Percentiles rank a stretch among this genome's conserved stretches.
phyloP scores from a whole-genome alignment of 176 grass and related monocot species.

The Pontederia paniculata region DNA sequence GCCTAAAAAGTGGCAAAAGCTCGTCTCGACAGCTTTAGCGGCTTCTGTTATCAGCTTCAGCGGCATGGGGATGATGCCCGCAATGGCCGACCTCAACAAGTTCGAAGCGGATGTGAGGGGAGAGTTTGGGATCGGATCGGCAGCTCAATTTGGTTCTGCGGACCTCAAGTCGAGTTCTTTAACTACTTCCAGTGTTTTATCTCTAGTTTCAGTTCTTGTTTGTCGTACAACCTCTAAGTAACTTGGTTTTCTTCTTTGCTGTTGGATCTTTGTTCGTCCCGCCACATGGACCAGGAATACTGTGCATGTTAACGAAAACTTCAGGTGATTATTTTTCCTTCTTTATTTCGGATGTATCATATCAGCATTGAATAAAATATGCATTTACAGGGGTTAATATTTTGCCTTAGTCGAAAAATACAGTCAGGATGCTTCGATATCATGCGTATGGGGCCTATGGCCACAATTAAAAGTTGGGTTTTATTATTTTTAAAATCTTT shows the following conservation, averaged over 20 bases:
- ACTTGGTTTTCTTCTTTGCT: slow-evolving; percentile 9
- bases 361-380: no score
- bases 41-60: slow-evolving; percentile 33
- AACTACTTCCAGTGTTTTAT: slow-evolving; percentile 2
- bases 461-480: no score
- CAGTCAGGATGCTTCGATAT: no score
- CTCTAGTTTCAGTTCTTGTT: neutral
- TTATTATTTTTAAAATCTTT: no score
- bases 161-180: slow-evolving; percentile 60
- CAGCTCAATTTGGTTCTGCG: slow-evolving; percentile 84
- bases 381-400: no score
- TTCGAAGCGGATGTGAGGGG: slow-evolving; percentile 78
- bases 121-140: slow-evolving; percentile 85
- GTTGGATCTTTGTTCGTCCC: neutral
- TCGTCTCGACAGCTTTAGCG: slow-evolving; percentile 58
- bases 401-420: no score
- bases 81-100: slow-evolving; percentile 70
- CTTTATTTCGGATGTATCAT: no score
- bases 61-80: slow-evolving; percentile 31
- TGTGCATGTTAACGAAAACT: slow-evolving; percentile 84
- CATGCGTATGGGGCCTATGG: no score
- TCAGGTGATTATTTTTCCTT: slow-evolving; percentile 38
- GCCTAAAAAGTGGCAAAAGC: slow-evolving; percentile 40
- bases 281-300: slow-evolving; percentile 37
- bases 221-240: neutral